Evolutionary conservation across 495 filamentous ascomycete genomes (phyloP), one percentile per base, ranked within the genome.

Genomic region (Penicillium maclennaniae): DNA sequence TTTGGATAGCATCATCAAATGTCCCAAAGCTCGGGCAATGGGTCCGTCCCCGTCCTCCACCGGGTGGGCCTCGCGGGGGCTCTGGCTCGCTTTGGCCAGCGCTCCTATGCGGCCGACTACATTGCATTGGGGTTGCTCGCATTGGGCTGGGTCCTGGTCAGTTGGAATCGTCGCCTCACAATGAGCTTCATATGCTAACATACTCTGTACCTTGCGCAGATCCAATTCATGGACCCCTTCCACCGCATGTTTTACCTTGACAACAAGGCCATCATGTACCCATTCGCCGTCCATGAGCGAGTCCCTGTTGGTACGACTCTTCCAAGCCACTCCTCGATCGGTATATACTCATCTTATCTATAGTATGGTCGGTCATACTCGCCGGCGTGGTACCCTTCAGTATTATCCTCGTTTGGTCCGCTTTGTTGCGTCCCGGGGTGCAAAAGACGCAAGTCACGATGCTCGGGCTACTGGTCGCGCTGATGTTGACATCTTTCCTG

Each of bases 371-470:
- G 48, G 83, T 97, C 47, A 62, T 88, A 49, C 93, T 92, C 71
- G 83, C 87, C 43, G 83, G 84, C 39, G 78, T 80, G 27, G 62
- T 92, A 14, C 92, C 93, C 2, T 69, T 92, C 28, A 54, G 78
- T 8, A 61, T 85, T 40, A 70, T 97, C 16, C 51, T 87, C 9
- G 31, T 83, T 23, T 90, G 84, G 83, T 82, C 87, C 53, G 70
- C 80, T 40, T 47, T 82, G 49, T 67, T 82, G 43, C 75, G 75
- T 43, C 82, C 87, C 8, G 70, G 79, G 17, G 62, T 78, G 16
- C 91, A 97, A 71, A 93, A 95, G 64, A 78, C 86, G 28, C 95
- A 97, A 63, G 90, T 92, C 55, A 87, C 90, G 0, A 63, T 93
- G 26, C 82, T 99, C 4, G 88, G 89, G 6, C 79, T 97, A 31